Evolutionary conservation across 2,329 filamentous ascomycete genomes (phyloP).

Genomic region (Tricladium varicosporioides): DNA sequence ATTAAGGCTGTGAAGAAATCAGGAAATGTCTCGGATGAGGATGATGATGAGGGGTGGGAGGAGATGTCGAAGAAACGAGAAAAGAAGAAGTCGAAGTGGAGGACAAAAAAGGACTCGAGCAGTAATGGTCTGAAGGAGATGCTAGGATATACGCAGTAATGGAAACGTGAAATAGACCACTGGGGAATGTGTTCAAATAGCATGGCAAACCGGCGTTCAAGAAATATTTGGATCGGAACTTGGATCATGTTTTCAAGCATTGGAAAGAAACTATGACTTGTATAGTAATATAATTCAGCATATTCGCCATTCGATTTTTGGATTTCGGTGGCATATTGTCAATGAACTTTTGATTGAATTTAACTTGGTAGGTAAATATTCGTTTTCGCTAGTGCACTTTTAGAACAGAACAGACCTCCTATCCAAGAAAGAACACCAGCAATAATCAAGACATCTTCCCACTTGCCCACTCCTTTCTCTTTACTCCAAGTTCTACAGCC

Average conservation of each 20-base stretch:
- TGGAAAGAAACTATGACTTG: slow-evolving; percentile 10
- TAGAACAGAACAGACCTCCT: too few species aligned
- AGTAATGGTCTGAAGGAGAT: slow-evolving; percentile 32
- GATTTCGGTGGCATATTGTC: background rate
- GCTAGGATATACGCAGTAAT: slow-evolving; percentile 27
- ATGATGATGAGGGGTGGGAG: slow-evolving; percentile 67
- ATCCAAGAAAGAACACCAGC: background rate
- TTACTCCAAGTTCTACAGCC: slow-evolving; percentile 89
- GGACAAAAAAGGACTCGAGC: slow-evolving; percentile 50
- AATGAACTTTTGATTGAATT: background rate
- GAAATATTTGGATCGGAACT: slow-evolving; percentile 23
- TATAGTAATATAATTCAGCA: slow-evolving; percentile 17
- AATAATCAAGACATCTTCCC: slow-evolving; percentile 27
- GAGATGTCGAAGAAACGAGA: slow-evolving; percentile 69
- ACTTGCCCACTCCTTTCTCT: slow-evolving; percentile 76
- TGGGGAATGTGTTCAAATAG: slow-evolving; percentile 17
- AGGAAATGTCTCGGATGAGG: slow-evolving; percentile 52
- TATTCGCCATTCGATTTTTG: background rate
- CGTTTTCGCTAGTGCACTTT: too few species aligned
- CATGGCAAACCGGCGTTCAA: slow-evolving; percentile 29
- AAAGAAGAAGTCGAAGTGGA: slow-evolving; percentile 66
- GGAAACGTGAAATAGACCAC: slow-evolving; percentile 19
- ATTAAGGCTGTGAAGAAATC: slow-evolving; percentile 41
- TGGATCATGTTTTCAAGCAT: slow-evolving; percentile 14
- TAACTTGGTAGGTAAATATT: too few species aligned